Evolutionary conservation across 345 rosid species (phyloP).

Genomic region (Laguncularia racemosa): DNA sequence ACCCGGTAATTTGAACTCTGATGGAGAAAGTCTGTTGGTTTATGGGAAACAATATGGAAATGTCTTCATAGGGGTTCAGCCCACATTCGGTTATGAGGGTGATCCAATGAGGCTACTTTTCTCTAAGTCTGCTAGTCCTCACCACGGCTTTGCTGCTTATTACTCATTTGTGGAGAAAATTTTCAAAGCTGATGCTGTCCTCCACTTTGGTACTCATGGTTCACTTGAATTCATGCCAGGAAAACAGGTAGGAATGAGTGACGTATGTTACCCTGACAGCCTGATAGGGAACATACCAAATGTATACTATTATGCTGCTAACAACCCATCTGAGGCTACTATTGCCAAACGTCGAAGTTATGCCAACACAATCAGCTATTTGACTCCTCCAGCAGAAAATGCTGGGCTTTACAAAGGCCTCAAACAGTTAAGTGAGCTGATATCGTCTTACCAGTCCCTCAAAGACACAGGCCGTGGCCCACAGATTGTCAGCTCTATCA

Average conservation of each 20-base stretch:
- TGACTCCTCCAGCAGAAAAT: conserved; percentile 99
- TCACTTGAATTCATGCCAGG: conserved; percentile 99
- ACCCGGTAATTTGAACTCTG: conserved; percentile 92
- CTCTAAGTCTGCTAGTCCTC: conserved; percentile 98
- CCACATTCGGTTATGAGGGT: conserved; percentile 98
- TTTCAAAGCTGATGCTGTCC: conserved; percentile 93
- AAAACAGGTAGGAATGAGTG: conserved; percentile 99
- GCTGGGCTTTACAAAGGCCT: conserved; percentile 99
- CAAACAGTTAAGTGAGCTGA: conserved; percentile 92
- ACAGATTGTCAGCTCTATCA: conserved; percentile 88
- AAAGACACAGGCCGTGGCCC: conserved; percentile 90
- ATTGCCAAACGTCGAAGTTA: conserved; percentile 97
- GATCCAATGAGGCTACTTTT: conserved; percentile 96
- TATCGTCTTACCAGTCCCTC: conserved; percentile 92
- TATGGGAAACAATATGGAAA: conserved; percentile 92
- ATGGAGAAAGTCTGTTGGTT: conserved; percentile 87
- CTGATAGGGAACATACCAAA: conserved; percentile 97
- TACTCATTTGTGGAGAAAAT: conserved; percentile 94
- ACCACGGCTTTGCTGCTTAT: conserved; percentile 95
- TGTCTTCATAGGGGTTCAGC: conserved; percentile 95
- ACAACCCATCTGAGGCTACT: conserved; percentile 97
- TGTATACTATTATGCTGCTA: conserved; percentile 92
- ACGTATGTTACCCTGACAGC: conserved; percentile 88
- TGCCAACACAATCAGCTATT: conserved; percentile 91
- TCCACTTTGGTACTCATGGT: conserved; percentile 98